Evolutionary conservation across 768 basidiomycete species (phyloP).

Genomic region (Mycena rebaudengoi): DNA sequence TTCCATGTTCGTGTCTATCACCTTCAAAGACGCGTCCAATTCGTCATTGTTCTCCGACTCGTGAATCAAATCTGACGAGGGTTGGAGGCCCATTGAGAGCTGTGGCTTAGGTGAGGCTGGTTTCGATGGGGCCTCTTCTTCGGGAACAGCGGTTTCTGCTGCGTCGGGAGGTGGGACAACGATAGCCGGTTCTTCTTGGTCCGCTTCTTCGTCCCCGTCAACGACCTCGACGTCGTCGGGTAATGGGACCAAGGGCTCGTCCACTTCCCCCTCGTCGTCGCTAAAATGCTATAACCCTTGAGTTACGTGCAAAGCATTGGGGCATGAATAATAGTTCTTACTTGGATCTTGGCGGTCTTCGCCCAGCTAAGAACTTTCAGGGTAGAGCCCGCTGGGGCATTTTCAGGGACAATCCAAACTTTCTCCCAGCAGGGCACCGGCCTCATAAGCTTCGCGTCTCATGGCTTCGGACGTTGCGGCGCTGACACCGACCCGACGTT

Average conservation of each 20-base stretch:
- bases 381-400: conserved; percentile 60
- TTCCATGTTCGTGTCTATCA: conserved; percentile 56
- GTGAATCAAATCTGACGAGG: conserved; percentile 53
- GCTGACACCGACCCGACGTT: conserved; percentile 81
- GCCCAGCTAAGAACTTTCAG: conserved; percentile 82
- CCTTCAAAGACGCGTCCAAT: conserved; percentile 66
- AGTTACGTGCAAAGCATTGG: background rate
- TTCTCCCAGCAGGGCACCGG: conserved; percentile 91
- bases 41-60: conserved; percentile 49
- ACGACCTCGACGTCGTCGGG: conserved; percentile 81
- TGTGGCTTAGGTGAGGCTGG: conserved; percentile 76
- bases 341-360: conserved; percentile 82
- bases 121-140: conserved; percentile 65
- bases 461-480: conserved; percentile 82
- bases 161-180: conserved; percentile 44
- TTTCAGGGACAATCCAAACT: conserved; percentile 70
- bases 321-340: conserved; percentile 39
- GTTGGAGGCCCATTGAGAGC: conserved; percentile 58
- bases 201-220: conserved; percentile 69
- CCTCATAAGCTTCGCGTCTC: conserved; percentile 85
- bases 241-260: conserved; percentile 83
- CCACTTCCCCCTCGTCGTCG: conserved; percentile 82
- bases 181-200: conserved; percentile 67
- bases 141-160: conserved; percentile 38
- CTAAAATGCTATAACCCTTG: conserved; percentile 76